A percentile compares a stretch with the other conserved stretches of the same genome.
Evolutionary conservation across 2,329 filamentous ascomycete genomes (phyloP).

Genomic region (Neonectria magnoliae): DNA sequence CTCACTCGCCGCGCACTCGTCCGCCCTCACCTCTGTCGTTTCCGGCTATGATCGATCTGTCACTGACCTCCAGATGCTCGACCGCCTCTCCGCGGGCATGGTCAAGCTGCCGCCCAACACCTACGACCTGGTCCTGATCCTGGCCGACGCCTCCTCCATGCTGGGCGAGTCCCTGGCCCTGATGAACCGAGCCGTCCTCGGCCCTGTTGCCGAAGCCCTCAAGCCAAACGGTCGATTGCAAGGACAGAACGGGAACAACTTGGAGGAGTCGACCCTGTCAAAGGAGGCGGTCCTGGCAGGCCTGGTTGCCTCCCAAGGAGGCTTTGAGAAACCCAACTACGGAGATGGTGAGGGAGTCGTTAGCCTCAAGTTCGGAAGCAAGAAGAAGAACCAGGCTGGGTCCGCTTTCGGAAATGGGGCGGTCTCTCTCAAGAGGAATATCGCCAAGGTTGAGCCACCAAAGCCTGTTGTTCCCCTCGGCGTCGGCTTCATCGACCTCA

Average conservation of each 20-base stretch:
- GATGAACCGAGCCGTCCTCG: constrained; percentile 74
- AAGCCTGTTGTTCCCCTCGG: constrained; percentile 59
- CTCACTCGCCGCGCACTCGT: constrained; percentile 86
- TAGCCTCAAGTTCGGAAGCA: constrained; percentile 55
- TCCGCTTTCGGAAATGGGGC: constrained; percentile 34
- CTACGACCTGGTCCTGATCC: constrained; percentile 86
- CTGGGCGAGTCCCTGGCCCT: constrained; percentile 72
- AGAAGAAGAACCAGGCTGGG: constrained; percentile 45
- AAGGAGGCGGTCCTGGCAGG: constrained; percentile 88
- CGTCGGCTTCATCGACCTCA: constrained; percentile 75
- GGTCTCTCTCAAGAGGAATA: constrained; percentile 46
- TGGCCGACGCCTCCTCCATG: constrained; percentile 79
- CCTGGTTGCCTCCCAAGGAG: constrained; percentile 69
- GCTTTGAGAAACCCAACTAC: constrained; percentile 78
- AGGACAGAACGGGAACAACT: constrained; percentile 75
- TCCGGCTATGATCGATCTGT: constrained; percentile 76
- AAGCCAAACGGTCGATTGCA: constrained; percentile 74
- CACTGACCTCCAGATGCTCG: constrained; percentile 97
- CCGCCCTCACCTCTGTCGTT: constrained; percentile 77
- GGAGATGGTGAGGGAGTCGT: constrained; percentile 67
- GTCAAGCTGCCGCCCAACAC: constrained; percentile 78
- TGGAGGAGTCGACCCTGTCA: constrained; percentile 48
- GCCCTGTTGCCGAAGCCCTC: constrained; percentile 74
- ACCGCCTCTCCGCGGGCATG: constrained; percentile 85
- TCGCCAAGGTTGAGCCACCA: constrained; percentile 53